phyloP scores from a whole-genome alignment of 768 basidiomycete genomes.

The Auricularia cornea region DNA sequence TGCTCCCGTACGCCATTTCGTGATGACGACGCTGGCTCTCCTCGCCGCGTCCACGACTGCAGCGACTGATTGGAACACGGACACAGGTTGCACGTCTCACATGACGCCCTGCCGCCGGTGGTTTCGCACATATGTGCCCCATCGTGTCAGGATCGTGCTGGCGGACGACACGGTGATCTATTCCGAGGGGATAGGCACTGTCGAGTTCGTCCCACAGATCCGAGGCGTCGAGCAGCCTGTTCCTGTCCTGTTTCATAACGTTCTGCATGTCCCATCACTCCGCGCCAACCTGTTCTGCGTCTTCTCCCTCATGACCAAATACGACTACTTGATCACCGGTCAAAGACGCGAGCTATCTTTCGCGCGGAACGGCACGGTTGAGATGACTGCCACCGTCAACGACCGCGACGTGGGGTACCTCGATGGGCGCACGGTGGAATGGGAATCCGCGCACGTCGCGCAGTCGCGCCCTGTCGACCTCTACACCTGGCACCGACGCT shows the following conservation, averaged over 20 bases:
- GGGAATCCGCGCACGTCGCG: too few species aligned
- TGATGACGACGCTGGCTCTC: too few species aligned
- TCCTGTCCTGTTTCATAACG: neutral
- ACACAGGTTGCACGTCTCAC: slow-evolving; percentile 26
- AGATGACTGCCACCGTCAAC: too few species aligned
- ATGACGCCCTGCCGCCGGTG: slow-evolving; percentile 26
- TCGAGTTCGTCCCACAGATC: slow-evolving; percentile 15
- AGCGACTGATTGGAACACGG: slow-evolving; percentile 3
- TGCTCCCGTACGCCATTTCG: too few species aligned
- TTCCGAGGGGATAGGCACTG: slow-evolving; percentile 18
- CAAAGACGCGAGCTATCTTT: neutral
- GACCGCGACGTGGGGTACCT: neutral
- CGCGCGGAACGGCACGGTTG: too few species aligned
- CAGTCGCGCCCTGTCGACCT: too few species aligned
- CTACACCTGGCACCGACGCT: too few species aligned
- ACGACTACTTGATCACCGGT: slow-evolving; percentile 10
- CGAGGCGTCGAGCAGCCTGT: neutral
- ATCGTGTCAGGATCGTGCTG: slow-evolving; percentile 17
- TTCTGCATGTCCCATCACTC: slow-evolving; percentile 19
- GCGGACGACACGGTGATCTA: slow-evolving; percentile 17
- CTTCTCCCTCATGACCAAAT: too few species aligned
- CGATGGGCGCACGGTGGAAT: too few species aligned
- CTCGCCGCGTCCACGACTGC: too few species aligned
- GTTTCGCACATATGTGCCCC: slow-evolving; percentile 16
- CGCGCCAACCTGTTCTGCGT: slow-evolving; percentile 11